Base-by-base conservation (phyloP, 2,329 filamentous ascomycete genomes). In the Didymella glomerata region DNA sequence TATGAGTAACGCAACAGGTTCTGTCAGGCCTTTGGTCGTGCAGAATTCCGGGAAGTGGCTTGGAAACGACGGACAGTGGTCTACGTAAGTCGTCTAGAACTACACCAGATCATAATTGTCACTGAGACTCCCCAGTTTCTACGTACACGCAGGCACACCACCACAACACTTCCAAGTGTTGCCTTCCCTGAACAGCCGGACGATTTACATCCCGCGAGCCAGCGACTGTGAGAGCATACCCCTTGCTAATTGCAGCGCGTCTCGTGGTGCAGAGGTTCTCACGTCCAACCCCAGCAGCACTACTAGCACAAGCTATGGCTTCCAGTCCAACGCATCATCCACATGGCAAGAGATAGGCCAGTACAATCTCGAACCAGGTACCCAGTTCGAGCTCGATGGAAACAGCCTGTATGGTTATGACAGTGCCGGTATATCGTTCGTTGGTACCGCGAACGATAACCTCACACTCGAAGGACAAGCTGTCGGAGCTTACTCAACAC, bases 401-500 rank as follows among this genome's bases (percentile, higher is more conserved):
- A 90, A 89, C 69, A 88, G 87, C 7, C 78, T 87, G 57, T 91
- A 89, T 69, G 89, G 87, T 8, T 70, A 84, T 84, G 79, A 83
- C 45, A 77, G 70, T 4, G 77, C 83, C 8, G 4, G 76, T 71
- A 10, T 64, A 82, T 44, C 79, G 76, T 5, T 66, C 69, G 49
- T 60, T 67, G 6, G 79, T 45, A 76, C 76, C 10, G 78, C 79
- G 2, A 75, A 74, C 5, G 62, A 83, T 42, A 57, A 28, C 14
- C 8, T 50, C 9, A 49, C 40, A 2, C n/a, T 57, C 13, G 25
- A 50, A 13, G 13, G 18, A 2, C 32, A 49, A 18, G 54, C 22
- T 9, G 32, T 57, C 5, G 54, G 46, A 22, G 54, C 41, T 7
- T 73, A 47, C 79, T 82, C 64, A 77, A 75, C 32, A 79, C 77